These are phyloP conservation scores for Clohesyomyces aquaticus DNA, from an alignment of 495 filamentous ascomycete species.

Conservation along the genomic window DNA sequence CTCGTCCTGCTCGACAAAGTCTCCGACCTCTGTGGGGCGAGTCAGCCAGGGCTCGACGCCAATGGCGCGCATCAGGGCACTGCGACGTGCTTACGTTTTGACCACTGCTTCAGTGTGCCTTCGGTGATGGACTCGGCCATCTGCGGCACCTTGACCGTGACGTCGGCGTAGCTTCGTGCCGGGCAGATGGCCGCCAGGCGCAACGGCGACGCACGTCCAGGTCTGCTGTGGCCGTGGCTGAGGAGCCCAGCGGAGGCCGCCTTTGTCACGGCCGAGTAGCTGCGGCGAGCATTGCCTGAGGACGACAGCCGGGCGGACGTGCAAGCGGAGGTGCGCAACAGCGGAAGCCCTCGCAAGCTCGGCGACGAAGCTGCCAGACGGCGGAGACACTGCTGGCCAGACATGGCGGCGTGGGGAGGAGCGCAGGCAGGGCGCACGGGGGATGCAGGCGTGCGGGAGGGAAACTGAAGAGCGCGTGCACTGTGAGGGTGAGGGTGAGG, in stretches of 20 bases:
- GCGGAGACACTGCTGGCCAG: slow-evolving; percentile 48
- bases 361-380: slow-evolving; percentile 38
- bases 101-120: slow-evolving; percentile 94
- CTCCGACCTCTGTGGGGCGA: slow-evolving; percentile 75
- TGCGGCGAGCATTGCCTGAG: slow-evolving; percentile 23
- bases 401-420: slow-evolving; percentile 37
- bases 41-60: not conserved
- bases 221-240: slow-evolving; percentile 6
- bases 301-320: slow-evolving; percentile 24
- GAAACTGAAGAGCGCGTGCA: slow-evolving; percentile 8
- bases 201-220: slow-evolving; percentile 5
- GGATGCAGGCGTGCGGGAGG: slow-evolving; percentile 9
- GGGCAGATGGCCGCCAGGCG: slow-evolving; percentile 23
- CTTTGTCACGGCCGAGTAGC: slow-evolving; percentile 34
- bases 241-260: slow-evolving; percentile 29
- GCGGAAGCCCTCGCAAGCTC: slow-evolving; percentile 26
- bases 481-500: slow-evolving; percentile 5
- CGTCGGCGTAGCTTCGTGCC: slow-evolving; percentile 58
- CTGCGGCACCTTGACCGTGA: slow-evolving; percentile 86
- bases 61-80: not conserved
- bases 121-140: slow-evolving; percentile 99
- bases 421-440: not conserved
- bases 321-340: slow-evolving; percentile 34
- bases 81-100: slow-evolving; percentile 64
- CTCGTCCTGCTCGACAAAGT: slow-evolving; percentile 93